Conservation (phyloP, 1,139 yeast species). For the Pichia inconspicua region DNA sequence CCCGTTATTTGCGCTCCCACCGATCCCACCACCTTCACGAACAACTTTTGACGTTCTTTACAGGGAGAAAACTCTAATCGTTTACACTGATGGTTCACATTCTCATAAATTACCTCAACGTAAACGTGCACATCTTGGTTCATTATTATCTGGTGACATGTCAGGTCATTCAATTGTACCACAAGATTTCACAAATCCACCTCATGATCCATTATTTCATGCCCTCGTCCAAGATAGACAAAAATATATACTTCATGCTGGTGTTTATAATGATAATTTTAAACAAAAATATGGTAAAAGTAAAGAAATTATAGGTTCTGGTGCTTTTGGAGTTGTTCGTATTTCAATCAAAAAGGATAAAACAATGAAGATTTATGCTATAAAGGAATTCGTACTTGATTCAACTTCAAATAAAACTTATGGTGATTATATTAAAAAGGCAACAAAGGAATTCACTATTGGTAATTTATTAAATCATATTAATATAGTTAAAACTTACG, state of each 20-base stretch:
- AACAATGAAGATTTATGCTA: conserved; percentile 57
- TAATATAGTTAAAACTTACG: conserved; percentile 80
- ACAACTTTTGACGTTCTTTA: background rate
- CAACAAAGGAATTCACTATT: conserved; percentile 80
- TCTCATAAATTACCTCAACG: background rate
- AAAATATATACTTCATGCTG: background rate
- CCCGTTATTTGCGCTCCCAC: background rate
- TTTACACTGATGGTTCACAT: background rate
- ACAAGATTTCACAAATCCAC: background rate
- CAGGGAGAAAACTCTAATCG: background rate
- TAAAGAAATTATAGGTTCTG: conserved; percentile 62
- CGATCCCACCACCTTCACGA: background rate
- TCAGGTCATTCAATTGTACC: background rate
- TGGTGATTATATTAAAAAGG: conserved; percentile 45
- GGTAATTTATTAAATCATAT: conserved; percentile 72
- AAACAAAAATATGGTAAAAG: conserved; percentile 71
- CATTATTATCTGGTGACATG: background rate
- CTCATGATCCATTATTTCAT: background rate
- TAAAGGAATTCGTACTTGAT: conserved; percentile 46
- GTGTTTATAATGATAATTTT: conserved; percentile 29
- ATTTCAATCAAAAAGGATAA: conserved; percentile 47
- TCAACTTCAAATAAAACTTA: background rate
- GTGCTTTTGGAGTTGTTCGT: conserved; percentile 74
- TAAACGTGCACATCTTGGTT: background rate
- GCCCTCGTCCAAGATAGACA: background rate